These are phyloP conservation scores for Leucaena leucocephala DNA, from an alignment of 306 rosid genomes.

Conservation along the genomic window DNA sequence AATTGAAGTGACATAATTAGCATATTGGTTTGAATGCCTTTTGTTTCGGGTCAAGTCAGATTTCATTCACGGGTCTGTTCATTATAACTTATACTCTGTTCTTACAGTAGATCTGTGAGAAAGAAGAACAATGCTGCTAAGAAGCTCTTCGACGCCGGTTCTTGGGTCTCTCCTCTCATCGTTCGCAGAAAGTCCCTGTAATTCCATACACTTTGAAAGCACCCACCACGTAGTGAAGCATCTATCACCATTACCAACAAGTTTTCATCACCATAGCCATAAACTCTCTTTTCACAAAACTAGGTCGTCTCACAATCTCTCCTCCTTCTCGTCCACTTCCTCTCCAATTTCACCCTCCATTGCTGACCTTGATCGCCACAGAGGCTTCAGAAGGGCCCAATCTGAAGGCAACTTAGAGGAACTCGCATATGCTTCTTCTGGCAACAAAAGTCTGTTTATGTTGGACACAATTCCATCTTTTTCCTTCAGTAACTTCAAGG, in stretches of 20 bases:
- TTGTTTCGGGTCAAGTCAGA: background rate
- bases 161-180: conserved; percentile 76
- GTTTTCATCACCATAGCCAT: conserved; percentile 33
- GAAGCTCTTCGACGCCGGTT: conserved; percentile 89
- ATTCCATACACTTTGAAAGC: conserved; percentile 45
- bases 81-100: background rate
- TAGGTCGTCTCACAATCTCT: conserved; percentile 40
- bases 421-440: conserved; percentile 47
- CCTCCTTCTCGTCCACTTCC: conserved; percentile 51
- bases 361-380: conserved; percentile 44
- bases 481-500: conserved; percentile 36
- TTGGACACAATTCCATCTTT: conserved; percentile 70
- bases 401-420: conserved; percentile 83
- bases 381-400: conserved; percentile 72
- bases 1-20: background rate
- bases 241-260: conserved; percentile 48
- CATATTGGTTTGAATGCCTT: background rate
- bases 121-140: conserved; percentile 61
- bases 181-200: conserved; percentile 57
- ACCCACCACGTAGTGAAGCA: conserved; percentile 43
- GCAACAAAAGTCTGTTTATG: conserved; percentile 33
- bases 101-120: conserved; percentile 14
- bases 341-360: conserved; percentile 81
- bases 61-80: background rate
- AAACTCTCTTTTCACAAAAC: conserved; percentile 49